Evolutionary conservation across 345 rosid genomes (phyloP), one percentile per base, ranked within the genome.

Genomic region (Camelina sativa): DNA sequence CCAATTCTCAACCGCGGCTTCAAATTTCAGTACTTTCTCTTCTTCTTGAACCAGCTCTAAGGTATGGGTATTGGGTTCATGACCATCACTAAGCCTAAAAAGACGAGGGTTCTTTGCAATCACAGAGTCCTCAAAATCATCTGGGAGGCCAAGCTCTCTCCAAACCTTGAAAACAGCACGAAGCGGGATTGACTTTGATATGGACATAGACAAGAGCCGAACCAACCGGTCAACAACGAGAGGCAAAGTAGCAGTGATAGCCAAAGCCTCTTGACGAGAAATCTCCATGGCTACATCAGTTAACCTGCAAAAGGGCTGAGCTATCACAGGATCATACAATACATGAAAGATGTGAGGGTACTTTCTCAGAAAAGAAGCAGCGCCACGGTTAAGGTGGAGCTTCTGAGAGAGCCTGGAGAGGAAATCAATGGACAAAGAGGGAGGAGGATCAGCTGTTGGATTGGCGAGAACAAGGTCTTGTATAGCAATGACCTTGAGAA

Each of bases 121-220:
- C 41, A 92, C 89, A 6, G 99, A 90, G 69, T 88, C 93, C 80
- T 95, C 99, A 72, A 92, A 92, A 53, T 92, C 93, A 83, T 90
- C 96, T 1, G 99, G 99, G 62, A 94, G 91, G 6, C 97, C 93
- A 56, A 90, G 82, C 59, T 95, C 97, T 83, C 91, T 90, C 99
- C 97, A 95, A 15, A 92, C 96, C 81, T 95, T 92, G 69, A 90
- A 95, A 69, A 92, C 41, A 11, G 97, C 93, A 32, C 93, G 88
- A 35, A 92, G 91, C 1, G 99, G 97, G 80, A 92, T 44, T 0
- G 97, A 85, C 55, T 85, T 88, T 10, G 92, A 79, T 4, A 73
- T 38, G 0, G 97, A 88, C 89, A 94, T 87, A 3, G 82, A 84
- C 65, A 95, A 74, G 65, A 95, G 81, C 75, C 85, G 80, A 60